Evolutionary conservation across 1,284 basidiomycete species (phyloP), one percentile per base, ranked within the genome.

Genomic region (Microbotryum saponariae): DNA sequence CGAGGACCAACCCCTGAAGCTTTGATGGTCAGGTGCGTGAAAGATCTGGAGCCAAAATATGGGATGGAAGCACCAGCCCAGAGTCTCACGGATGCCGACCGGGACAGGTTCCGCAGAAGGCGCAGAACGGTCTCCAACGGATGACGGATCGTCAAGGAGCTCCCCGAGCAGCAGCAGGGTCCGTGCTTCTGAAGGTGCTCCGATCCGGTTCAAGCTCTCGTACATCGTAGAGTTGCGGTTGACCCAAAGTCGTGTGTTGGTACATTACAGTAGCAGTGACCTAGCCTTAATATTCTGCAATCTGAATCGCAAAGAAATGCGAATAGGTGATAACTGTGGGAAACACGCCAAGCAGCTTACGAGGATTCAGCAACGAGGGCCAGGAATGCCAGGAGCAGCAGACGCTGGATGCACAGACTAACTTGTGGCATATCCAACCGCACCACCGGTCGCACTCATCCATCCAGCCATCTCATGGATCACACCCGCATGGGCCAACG

Each of bases 371-470:
- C 12, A 50, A 21, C 48, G n/a, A 27, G 21, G 0, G 3, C 14
- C 48, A 21, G 16, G 48, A 6, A 21, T 21, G 9, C 48, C 48
- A 50, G 20, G 23, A 20, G 14, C 10, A 20, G 23, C 23, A 7
- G 16, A 21, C 14, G 2, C n/a, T 20, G 6, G 20, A 18, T 42
- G 2, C 12, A 10, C 12, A 6, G 21, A 62, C 66, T 50, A 23
- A 68, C 67, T 96, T 12, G 96, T 98, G 6, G 88, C 90, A 74
- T 98, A 98, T 2, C 98, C 91, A 65, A 97, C 80, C 45, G 86
- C 88, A 76, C 96, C 96, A 27, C 96, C 96, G 33, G 87, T 80
- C 64, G 97, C 90, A 31, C 90, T 91, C 94, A 98, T 97, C 72
- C 82, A 85, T 75, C 88, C 91, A 33, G 96, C 96, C 16, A 83